Evolutionary conservation across 2,329 filamentous ascomycete genomes (phyloP).

Genomic region (Fusarium verticillioides): DNA sequence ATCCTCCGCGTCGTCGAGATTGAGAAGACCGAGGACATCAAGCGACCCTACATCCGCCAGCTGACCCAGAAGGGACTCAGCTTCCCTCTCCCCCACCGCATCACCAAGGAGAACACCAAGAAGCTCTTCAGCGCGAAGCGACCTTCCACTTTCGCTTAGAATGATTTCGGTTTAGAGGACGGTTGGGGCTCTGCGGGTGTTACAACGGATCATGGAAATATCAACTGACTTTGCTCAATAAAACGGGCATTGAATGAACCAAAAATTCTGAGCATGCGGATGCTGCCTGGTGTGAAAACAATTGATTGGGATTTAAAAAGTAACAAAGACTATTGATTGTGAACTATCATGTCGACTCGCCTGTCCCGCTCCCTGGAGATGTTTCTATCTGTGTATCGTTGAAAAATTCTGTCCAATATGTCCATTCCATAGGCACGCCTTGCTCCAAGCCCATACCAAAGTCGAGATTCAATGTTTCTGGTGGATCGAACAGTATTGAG

Average conservation of each 20-base stretch:
- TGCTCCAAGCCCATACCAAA: slow-evolving; percentile 37
- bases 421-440: slow-evolving; percentile 45
- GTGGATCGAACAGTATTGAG: slow-evolving; percentile 45
- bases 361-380: slow-evolving; percentile 44
- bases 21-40: slow-evolving; percentile 93
- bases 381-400: slow-evolving; percentile 52
- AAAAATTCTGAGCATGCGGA: slow-evolving; percentile 48
- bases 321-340: slow-evolving; percentile 39
- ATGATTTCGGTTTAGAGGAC: slow-evolving; percentile 63
- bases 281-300: slow-evolving; percentile 43
- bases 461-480: slow-evolving; percentile 42
- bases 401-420: slow-evolving; percentile 59
- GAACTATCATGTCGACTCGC: slow-evolving; percentile 36
- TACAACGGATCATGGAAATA: slow-evolving; percentile 71
- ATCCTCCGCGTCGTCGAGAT: slow-evolving; percentile 98
- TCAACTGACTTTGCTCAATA: slow-evolving; percentile 66
- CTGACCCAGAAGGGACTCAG: slow-evolving; percentile 93
- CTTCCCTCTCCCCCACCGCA: slow-evolving; percentile 98
- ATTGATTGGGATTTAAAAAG: slow-evolving; percentile 45
- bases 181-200: slow-evolving; percentile 69
- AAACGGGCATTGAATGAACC: slow-evolving; percentile 60
- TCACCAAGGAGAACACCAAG: slow-evolving; percentile 83
- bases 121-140: slow-evolving; percentile 94
- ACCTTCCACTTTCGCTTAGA: slow-evolving; percentile 97
- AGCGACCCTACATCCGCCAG: slow-evolving; percentile 99